Conservation (phyloP, 306 rosid species). For the Senna siamea region DNA sequence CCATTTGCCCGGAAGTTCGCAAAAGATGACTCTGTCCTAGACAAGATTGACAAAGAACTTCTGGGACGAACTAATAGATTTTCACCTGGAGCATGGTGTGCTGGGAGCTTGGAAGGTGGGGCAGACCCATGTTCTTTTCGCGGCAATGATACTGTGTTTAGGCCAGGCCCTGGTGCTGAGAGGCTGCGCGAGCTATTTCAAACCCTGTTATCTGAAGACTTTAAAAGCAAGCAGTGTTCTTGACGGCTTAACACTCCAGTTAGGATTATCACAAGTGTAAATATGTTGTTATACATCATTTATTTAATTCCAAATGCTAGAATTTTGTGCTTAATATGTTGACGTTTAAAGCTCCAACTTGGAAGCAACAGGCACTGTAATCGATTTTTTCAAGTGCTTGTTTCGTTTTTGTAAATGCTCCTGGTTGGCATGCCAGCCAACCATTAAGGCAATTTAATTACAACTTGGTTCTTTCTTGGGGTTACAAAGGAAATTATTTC, state of each 20-base stretch:
- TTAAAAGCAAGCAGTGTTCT: conserved; percentile 63
- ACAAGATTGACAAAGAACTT: conserved; percentile 90
- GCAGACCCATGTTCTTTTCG: conserved; percentile 80
- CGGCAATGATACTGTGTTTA: conserved; percentile 69
- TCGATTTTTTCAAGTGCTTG: conserved; percentile 40
- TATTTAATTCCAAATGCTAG: conserved; percentile 46
- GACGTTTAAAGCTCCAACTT: too few species aligned
- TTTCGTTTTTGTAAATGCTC: conserved; percentile 27
- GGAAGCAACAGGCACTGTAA: conserved; percentile 43
- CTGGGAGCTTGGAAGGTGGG: conserved; percentile 60
- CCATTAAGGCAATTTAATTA: too few species aligned
- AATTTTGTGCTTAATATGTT: conserved; percentile 47
- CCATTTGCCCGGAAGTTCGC: conserved; percentile 89
- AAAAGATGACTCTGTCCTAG: conserved; percentile 73
- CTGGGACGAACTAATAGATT: conserved; percentile 69
- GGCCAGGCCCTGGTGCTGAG: conserved; percentile 80
- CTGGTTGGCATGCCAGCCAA: too few species aligned
- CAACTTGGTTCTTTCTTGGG: conserved; percentile 26
- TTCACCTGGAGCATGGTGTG: conserved; percentile 91
- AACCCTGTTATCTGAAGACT: conserved; percentile 66
- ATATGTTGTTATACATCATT: conserved; percentile 50
- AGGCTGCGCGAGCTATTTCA: conserved; percentile 68
- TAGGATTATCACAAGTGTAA: conserved; percentile 58
- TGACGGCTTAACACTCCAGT: conserved; percentile 44
- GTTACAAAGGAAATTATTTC: conserved; percentile 25